Base-by-base conservation (phyloP, 345 rosid species). In the Ailanthus altissimus region DNA sequence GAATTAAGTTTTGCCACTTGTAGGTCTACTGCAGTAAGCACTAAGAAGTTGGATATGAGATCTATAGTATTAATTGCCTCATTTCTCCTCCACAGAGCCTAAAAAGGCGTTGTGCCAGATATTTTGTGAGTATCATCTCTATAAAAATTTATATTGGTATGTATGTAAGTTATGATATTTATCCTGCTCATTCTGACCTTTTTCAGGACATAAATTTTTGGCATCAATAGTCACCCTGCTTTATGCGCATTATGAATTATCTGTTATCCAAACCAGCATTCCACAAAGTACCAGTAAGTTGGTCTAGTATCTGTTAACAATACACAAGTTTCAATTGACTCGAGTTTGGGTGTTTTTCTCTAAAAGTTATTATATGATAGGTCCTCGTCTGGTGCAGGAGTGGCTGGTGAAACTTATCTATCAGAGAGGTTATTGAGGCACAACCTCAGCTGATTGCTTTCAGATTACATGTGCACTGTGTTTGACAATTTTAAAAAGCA, bases 271-370 rank as follows among this genome's bases (percentile, higher is more conserved):
- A 3, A 32, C 38, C 38, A 32, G 38, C 38, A 32, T 1, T 32
- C 3, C 38, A 32, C 38, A 32, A 32, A 32, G 70, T 13, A 45
- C 47, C 25, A 38, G 18, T 5, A 43, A n/a, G 32, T 66, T 42
- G 25, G 15, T 66, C 42, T 14, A 8, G 70, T 66, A 42, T 12
- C 11, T n/a, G 9, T 20, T 45, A 26, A 68, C 58, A 49, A 47
- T 20, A 13, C 70, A 11, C 73, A 51, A 50, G 73, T 15, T 70
- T 70, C 73, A 28, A 14, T 70, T 13, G 66, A 62, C 28, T 25
- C 40, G 57, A 66, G 20, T 43, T 43, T 25, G 8, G 40, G 68
- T 6, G 25, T 38, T 15, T 38, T 47, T 2, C 23, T 26, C 40
- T 68, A 21, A 9, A 21, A 32, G 57, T 26, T 71, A 20, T 40